These are phyloP conservation scores for Penicillium canescens DNA, from an alignment of 495 filamentous ascomycete genomes.

Conservation along the genomic window DNA sequence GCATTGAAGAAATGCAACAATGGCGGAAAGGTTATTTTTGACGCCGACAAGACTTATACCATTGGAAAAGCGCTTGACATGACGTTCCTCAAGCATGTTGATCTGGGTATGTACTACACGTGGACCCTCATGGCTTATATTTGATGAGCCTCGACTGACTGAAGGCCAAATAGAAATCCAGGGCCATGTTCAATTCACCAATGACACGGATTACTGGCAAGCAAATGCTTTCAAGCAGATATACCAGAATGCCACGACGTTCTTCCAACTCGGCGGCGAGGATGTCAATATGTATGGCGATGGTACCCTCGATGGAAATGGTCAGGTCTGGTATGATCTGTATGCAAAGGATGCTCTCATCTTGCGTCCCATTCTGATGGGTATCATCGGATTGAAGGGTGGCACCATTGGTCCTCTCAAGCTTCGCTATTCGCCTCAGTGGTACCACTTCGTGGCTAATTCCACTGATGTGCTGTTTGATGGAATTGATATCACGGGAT, in stretches of 20 bases:
- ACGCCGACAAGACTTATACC: constrained; percentile 52
- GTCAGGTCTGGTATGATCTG: constrained; percentile 70
- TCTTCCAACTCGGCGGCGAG: constrained; percentile 68
- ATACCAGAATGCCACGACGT: constrained; percentile 67
- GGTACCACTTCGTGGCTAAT: constrained; percentile 69
- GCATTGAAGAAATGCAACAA: constrained; percentile 65
- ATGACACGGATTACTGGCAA: constrained; percentile 70
- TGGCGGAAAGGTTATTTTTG: constrained; percentile 66
- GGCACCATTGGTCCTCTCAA: constrained; percentile 62
- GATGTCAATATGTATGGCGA: constrained; percentile 70
- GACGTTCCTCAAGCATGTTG: constrained; percentile 63
- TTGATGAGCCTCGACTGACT: constrained; percentile 4
- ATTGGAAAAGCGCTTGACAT: constrained; percentile 66
- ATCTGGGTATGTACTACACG: constrained; percentile 43
- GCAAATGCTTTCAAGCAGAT: constrained; percentile 56
- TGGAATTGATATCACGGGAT: constrained; percentile 62
- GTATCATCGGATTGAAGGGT: constrained; percentile 62
- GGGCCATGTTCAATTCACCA: constrained; percentile 58
- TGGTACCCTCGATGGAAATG: constrained; percentile 64
- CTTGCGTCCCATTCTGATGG: constrained; percentile 60
- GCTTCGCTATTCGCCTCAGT: constrained; percentile 64
- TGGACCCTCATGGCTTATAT: background rate
- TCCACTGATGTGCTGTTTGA: constrained; percentile 65
- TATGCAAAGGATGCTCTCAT: constrained; percentile 55
- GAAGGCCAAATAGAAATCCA: constrained; percentile 43